These are phyloP conservation scores for Calvatia gigantea DNA, from an alignment of 768 basidiomycete genomes.

Conservation along the genomic window DNA sequence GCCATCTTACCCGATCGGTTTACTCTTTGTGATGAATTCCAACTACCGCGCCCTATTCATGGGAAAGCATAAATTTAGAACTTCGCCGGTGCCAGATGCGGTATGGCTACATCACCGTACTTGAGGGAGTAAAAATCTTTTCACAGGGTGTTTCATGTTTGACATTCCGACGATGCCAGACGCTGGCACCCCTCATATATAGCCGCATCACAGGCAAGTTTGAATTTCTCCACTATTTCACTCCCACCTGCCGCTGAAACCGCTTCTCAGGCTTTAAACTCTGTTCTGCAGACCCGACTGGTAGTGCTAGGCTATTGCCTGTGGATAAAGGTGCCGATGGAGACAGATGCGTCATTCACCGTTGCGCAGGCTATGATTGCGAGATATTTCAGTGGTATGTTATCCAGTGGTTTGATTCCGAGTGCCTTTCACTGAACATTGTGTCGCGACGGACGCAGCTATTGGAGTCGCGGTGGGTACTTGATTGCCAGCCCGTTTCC, in stretches of 20 bases:
- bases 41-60: not conserved
- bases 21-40: constrained; percentile 3
- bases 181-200: not conserved
- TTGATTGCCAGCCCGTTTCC: not conserved
- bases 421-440: not conserved
- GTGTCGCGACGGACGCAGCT: not conserved
- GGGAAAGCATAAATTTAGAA: not conserved
- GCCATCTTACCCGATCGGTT: not conserved
- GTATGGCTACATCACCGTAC: not conserved
- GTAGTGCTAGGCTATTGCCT: not conserved
- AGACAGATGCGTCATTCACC: not conserved
- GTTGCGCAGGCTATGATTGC: not conserved
- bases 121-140: not conserved
- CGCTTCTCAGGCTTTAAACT: not conserved
- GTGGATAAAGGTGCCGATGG: not conserved
- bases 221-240: not conserved
- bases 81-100: not conserved
- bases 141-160: constrained; percentile 6
- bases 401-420: not conserved
- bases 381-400: constrained; percentile 4
- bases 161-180: not conserved
- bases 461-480: constrained; percentile 1
- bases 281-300: not conserved
- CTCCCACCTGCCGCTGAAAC: not conserved
- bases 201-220: not conserved